These are phyloP conservation scores for Neofusicoccum sp. DNA, from an alignment of 2,329 filamentous ascomycete species.

Conservation along the genomic window DNA sequence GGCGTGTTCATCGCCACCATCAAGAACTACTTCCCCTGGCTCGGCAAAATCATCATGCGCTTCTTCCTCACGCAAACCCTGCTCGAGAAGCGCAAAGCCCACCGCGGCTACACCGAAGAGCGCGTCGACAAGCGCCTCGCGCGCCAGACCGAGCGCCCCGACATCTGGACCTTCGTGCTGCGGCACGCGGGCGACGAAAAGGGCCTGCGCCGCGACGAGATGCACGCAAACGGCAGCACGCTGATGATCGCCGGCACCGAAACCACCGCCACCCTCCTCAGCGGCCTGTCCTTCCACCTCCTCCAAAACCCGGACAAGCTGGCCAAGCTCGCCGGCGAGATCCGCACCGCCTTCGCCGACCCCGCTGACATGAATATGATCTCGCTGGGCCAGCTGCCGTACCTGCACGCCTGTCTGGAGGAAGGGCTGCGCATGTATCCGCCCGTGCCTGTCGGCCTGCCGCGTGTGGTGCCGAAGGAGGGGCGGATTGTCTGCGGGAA, in stretches of 20 bases:
- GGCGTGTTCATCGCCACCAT: neutral
- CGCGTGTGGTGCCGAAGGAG: constrained; percentile 33
- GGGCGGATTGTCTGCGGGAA: constrained; percentile 38
- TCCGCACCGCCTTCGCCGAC: constrained; percentile 27
- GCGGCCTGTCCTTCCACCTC: constrained; percentile 38
- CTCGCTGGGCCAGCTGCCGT: constrained; percentile 31
- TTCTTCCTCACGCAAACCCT: neutral
- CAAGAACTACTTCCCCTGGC: neutral
- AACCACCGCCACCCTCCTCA: constrained; percentile 44
- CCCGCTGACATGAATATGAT: constrained; percentile 37
- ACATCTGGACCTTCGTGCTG: constrained; percentile 43
- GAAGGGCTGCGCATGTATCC: constrained; percentile 45
- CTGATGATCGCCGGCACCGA: constrained; percentile 47
- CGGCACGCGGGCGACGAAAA: constrained; percentile 26
- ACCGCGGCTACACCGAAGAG: neutral
- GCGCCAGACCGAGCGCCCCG: constrained; percentile 17
- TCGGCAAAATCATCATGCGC: neutral
- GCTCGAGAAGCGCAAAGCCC: neutral
- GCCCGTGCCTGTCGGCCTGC: constrained; percentile 36
- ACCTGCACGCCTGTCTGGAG: constrained; percentile 41
- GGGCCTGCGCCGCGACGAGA: constrained; percentile 32
- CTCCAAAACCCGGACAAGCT: constrained; percentile 27
- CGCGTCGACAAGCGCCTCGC: constrained; percentile 28
- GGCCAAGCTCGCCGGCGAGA: constrained; percentile 29
- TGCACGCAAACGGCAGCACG: constrained; percentile 37